Percentiles rank a stretch among this genome's conserved stretches.
Conservation (phyloP, 768 basidiomycete genomes). For the Leccinum incarnatum region DNA sequence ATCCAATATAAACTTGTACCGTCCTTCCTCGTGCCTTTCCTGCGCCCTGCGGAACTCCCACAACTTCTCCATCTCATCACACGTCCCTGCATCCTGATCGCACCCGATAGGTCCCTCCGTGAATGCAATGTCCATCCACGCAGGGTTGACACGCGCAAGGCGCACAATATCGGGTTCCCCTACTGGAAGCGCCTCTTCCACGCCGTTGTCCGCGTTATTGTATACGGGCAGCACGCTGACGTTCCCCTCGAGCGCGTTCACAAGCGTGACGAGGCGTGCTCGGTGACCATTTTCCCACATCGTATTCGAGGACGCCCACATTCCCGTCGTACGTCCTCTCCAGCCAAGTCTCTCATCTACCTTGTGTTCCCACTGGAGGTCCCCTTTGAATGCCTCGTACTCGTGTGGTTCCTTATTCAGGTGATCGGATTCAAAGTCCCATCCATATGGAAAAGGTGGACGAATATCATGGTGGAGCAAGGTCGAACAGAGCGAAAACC, state of each 20-base stretch:
- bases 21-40: slow-evolving; percentile 47
- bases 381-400: slow-evolving; percentile 37
- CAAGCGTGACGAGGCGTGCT: slow-evolving; percentile 41
- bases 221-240: slow-evolving; percentile 38
- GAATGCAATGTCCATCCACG: slow-evolving; percentile 62
- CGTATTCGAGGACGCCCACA: slow-evolving; percentile 36
- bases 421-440: slow-evolving; percentile 39
- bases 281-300: slow-evolving; percentile 55
- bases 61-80: slow-evolving; percentile 41
- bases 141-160: slow-evolving; percentile 47
- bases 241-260: slow-evolving; percentile 42
- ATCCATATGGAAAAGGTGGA: slow-evolving; percentile 45
- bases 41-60: slow-evolving; percentile 53
- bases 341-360: slow-evolving; percentile 60
- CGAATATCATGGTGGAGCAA: slow-evolving; percentile 55
- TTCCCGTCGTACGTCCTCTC: slow-evolving; percentile 76
- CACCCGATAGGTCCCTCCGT: slow-evolving; percentile 46
- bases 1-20: slow-evolving; percentile 60
- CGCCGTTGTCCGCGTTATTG: not conserved
- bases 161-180: slow-evolving; percentile 35
- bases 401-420: not conserved
- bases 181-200: slow-evolving; percentile 28
- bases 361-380: slow-evolving; percentile 67
- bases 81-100: slow-evolving; percentile 29
- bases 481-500: slow-evolving; percentile 53